A percentile compares a stretch with the other conserved stretches of the same genome.
Evolutionary conservation across 2,329 filamentous ascomycete species (phyloP).

Genomic region (Botrytis cinerea): DNA sequence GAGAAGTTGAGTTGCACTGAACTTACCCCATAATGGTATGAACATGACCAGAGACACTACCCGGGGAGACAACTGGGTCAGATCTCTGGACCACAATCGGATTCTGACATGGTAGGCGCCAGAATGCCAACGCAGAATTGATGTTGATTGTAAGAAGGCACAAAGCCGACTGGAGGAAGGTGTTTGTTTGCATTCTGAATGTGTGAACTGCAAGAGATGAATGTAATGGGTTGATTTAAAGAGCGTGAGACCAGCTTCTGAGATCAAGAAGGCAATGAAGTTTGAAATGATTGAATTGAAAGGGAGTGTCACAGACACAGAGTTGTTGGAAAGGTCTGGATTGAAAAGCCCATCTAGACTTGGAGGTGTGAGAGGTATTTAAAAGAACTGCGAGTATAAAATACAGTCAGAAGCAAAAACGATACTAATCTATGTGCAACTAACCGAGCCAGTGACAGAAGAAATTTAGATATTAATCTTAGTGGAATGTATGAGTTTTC

Average conservation of each 20-base stretch:
- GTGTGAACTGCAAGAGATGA: neutral
- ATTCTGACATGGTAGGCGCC: conserved; percentile 46
- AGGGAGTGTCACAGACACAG: conserved; percentile 7
- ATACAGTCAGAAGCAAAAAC: neutral
- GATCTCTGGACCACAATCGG: conserved; percentile 51
- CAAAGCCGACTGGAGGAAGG: conserved; percentile 10
- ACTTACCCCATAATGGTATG: conserved; percentile 62
- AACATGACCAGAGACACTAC: conserved; percentile 54
- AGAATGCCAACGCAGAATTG: conserved; percentile 46
- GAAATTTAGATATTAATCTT: neutral
- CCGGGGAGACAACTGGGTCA: conserved; percentile 62
- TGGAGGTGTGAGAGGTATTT: neutral
- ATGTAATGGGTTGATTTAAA: neutral
- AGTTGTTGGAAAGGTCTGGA: neutral
- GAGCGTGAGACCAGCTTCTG: conserved; percentile 5
- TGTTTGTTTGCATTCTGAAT: conserved; percentile 3
- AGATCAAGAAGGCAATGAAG: neutral
- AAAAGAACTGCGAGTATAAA: neutral
- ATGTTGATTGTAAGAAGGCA: conserved; percentile 13
- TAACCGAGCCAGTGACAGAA: conserved; percentile 12
- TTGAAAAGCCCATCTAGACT: neutral
- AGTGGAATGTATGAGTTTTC: neutral
- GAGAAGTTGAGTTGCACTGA: neutral
- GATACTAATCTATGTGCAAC: neutral
- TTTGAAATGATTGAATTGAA: neutral